Percentiles rank a stretch among this genome's conserved stretches.
Conservation (phyloP, 805 yeast genomes). For the Saccharomycopsis schoenii region DNA sequence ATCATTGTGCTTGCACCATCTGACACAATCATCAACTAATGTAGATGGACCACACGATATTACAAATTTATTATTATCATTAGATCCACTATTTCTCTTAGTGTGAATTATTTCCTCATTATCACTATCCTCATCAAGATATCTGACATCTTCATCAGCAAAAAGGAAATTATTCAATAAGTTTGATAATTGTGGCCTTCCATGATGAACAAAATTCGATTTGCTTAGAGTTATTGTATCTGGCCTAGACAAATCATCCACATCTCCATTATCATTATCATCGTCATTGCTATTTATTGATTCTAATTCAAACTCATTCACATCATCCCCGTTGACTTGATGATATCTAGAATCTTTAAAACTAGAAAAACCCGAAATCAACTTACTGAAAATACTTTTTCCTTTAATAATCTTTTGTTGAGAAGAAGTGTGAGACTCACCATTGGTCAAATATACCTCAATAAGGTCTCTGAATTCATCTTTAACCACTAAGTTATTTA, state of each 20-base stretch:
- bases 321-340: not conserved
- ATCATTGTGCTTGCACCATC: constrained; percentile 28
- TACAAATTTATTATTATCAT: constrained; percentile 34
- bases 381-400: not conserved
- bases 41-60: constrained; percentile 50
- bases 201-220: constrained; percentile 4
- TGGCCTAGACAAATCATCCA: not conserved
- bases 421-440: not conserved
- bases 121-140: not conserved
- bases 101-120: not conserved
- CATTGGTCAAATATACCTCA: not conserved
- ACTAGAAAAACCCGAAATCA: not conserved
- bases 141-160: not conserved
- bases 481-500: not conserved
- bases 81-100: constrained; percentile 19
- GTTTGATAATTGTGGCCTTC: not conserved
- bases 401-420: not conserved
- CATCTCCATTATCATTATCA: not conserved
- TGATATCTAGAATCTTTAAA: not conserved
- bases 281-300: not conserved
- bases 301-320: not conserved
- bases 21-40: constrained; percentile 32
- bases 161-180: not conserved
- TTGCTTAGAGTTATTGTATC: not conserved
- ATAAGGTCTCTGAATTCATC: not conserved